Evolutionary conservation across 331 rosid species (phyloP).

Genomic region (Pyracantha coccinea): DNA sequence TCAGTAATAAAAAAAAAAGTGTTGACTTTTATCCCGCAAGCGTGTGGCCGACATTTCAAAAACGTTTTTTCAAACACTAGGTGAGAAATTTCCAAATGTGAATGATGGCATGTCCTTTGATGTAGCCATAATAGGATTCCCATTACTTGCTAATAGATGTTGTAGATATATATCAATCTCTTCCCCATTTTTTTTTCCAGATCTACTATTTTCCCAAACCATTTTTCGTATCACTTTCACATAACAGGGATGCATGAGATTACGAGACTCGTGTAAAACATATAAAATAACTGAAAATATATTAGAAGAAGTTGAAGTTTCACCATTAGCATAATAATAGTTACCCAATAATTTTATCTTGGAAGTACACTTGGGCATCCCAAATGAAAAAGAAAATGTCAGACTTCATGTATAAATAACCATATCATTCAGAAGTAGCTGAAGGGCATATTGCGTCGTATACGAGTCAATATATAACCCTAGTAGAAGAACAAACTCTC

Average conservation of each 20-base stretch:
- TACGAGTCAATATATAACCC: not conserved
- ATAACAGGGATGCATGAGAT: no score
- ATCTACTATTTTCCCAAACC: not conserved
- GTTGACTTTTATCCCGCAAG: slow-evolving; percentile 1
- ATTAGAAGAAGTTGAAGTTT: not conserved
- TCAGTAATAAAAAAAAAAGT: not conserved
- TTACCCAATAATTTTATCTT: not conserved
- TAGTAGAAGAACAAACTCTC: not conserved
- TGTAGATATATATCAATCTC: not conserved
- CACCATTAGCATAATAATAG: not conserved
- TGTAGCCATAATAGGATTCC: not conserved
- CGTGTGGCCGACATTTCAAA: not conserved
- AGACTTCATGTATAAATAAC: not conserved
- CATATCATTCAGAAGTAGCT: not conserved
- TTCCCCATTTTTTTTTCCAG: not conserved
- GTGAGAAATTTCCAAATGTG: not conserved
- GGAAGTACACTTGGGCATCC: not conserved
- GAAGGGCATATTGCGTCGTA: not conserved
- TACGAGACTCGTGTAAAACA: not conserved
- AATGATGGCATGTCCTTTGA: not conserved
- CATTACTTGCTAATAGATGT: not conserved
- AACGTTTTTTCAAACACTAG: not conserved
- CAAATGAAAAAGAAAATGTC: not conserved
- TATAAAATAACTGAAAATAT: no score
- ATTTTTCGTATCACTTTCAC: not conserved